Percentiles rank a stretch among this genome's conserved stretches.
phyloP scores from a whole-genome alignment of 371 early-diverging fungal genomes.

The Rhizoclosmatium hyalinum region DNA sequence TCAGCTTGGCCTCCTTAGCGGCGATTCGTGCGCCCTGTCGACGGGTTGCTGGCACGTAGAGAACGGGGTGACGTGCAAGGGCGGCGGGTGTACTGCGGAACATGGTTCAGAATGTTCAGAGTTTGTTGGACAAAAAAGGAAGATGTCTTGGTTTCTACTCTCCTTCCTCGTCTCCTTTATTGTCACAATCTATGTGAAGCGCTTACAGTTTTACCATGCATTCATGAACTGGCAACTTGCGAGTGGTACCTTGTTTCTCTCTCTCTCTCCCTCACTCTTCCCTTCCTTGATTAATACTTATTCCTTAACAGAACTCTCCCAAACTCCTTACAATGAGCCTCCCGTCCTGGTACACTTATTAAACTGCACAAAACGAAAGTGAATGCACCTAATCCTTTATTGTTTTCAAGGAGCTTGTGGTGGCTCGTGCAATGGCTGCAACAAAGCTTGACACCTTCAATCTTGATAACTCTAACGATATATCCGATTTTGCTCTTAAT shows the following conservation, averaged over 20 bases:
- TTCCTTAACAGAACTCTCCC: slow-evolving; percentile 19
- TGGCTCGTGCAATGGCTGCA: slow-evolving; percentile 24
- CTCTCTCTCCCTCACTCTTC: not conserved
- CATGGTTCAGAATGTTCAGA: not conserved
- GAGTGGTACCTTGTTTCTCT: not conserved
- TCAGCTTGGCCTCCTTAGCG: slow-evolving; percentile 20
- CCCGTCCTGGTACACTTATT: slow-evolving; percentile 5
- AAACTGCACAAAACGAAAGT: not conserved
- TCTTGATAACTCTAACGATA: not conserved
- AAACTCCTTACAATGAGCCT: slow-evolving; percentile 3
- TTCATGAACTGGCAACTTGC: not conserved
- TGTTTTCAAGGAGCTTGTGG: slow-evolving; percentile 13
- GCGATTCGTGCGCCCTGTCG: slow-evolving; percentile 9
- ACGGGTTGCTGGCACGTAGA: slow-evolving; percentile 29
- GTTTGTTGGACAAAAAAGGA: not conserved
- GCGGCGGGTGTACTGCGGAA: slow-evolving; percentile 17
- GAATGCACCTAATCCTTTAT: not conserved
- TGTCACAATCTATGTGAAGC: not conserved
- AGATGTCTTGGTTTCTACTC: not conserved
- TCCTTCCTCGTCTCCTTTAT: not conserved
- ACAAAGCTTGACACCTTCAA: slow-evolving; percentile 10
- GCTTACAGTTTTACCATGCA: not conserved
- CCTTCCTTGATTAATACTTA: not conserved
- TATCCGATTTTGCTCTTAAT: slow-evolving; percentile 4
- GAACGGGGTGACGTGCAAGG: slow-evolving; percentile 26